Base-by-base conservation (phyloP, 2,329 filamentous ascomycete species). In the Phialemoniopsis sp. region DNA sequence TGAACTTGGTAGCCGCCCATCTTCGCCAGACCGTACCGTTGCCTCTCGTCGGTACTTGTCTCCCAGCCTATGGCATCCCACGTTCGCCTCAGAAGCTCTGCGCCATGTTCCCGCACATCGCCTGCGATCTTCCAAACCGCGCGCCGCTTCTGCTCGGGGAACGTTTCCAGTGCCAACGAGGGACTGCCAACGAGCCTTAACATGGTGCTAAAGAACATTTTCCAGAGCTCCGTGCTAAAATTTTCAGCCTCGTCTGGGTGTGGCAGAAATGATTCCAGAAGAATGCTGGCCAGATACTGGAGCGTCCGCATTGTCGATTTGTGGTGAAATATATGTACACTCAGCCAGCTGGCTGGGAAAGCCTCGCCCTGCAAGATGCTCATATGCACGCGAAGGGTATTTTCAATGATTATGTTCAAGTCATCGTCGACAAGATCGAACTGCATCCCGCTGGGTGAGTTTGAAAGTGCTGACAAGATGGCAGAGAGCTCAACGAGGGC, bases 1-100 rank as follows among this genome's bases (percentile, higher is more conserved):
- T 97, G 93, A 15, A 98, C 93, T 63, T 98, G 93, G 56, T 96
- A 98, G 2, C 93, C 93, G 42, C 93, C 94, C 72, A 97, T 85
- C 59, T 85, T 90, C 39, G 79, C 72, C 40, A 97, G 67, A 1
- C 85, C 85, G 54, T 90, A 97, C 18, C 84, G 78, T 41, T 75
- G 71, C 47, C 79, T 77, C 57, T 96, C 90, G 43, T 97, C 91
- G 2, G 73, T 62, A 26, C 77, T 87, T 0, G 89, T 88, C 52
- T 98, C 91, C 93, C 93, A 98, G 12, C 94, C 93, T 45, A 98
- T 94, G 14, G 89, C 87, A 56, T 95, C 88, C 93, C 93, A 98
- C 6, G 86, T 91, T 19, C 80, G 78, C 44, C 85, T 80, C 28
- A 98, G 69, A 8, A 98, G 71, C 37, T 91, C 87, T 4, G 93